Percentiles rank a stretch among this genome's conserved stretches.
Conservation (phyloP, 2,329 filamentous ascomycete genomes). For the Beauveria rudraprayagi region DNA sequence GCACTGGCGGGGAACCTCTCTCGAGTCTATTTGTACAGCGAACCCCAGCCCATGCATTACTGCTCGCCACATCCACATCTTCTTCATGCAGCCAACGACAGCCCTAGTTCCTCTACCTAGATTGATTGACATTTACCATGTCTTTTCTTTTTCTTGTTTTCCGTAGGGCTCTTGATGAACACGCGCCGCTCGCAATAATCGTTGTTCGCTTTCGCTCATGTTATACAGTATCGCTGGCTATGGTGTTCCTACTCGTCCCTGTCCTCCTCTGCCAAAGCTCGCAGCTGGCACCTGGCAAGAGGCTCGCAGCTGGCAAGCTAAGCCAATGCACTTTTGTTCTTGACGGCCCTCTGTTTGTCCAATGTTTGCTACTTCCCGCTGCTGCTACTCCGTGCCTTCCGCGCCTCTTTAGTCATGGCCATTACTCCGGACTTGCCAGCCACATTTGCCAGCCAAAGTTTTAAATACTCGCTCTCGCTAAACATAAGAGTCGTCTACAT, state of each 20-base stretch:
- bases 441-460: neutral
- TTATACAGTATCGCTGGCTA: neutral
- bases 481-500: no score
- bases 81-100: neutral
- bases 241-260: neutral
- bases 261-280: neutral
- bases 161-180: no score
- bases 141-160: neutral
- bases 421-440: neutral
- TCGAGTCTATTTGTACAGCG: neutral
- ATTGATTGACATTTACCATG: neutral
- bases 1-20: neutral
- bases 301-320: neutral
- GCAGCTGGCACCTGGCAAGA: neutral
- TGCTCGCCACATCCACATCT: neutral
- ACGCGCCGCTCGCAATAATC: neutral
- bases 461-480: no score
- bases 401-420: neutral
- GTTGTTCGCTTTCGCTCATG: neutral
- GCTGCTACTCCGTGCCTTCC: neutral
- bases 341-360: neutral
- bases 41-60: slow-evolving; percentile 7
- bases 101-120: no score
- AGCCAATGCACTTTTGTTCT: neutral
- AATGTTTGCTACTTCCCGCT: neutral